phyloP scores from a whole-genome alignment of 2,329 filamentous ascomycete species.

The Fusarium chlamydosporum region DNA sequence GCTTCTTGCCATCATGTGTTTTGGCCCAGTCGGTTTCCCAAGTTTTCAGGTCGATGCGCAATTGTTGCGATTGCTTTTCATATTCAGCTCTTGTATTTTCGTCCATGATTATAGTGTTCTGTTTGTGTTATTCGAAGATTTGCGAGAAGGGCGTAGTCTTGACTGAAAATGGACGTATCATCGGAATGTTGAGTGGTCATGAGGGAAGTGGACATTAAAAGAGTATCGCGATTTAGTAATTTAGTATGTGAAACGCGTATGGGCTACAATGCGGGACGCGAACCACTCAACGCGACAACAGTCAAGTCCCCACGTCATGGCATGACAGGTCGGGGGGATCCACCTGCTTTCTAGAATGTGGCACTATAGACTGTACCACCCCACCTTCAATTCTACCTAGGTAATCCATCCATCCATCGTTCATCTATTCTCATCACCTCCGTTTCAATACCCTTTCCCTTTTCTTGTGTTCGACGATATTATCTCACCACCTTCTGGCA shows the following conservation, averaged over 20 bases:
- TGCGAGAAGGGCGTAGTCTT: neutral
- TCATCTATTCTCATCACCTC: slow-evolving; percentile 9
- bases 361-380: neutral
- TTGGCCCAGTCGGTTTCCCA: slow-evolving; percentile 80
- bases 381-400: neutral
- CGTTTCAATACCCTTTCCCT: neutral
- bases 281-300: slow-evolving; percentile 47
- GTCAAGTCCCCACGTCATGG: slow-evolving; percentile 36
- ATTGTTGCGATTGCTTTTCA: slow-evolving; percentile 64
- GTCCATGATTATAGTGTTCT: slow-evolving; percentile 60
- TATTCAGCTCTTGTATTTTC: slow-evolving; percentile 60
- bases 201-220: slow-evolving; percentile 17
- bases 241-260: slow-evolving; percentile 36
- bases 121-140: neutral
- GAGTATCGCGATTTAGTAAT: slow-evolving; percentile 34
- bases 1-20: slow-evolving; percentile 75
- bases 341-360: slow-evolving; percentile 8
- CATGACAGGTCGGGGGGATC: slow-evolving; percentile 31
- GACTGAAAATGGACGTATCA: neutral
- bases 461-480: neutral
- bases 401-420: slow-evolving; percentile 10
- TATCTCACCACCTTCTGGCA: neutral
- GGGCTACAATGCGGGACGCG: slow-evolving; percentile 39
- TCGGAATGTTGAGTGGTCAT: slow-evolving; percentile 11
- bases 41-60: slow-evolving; percentile 78